Percentiles rank a stretch among this genome's conserved stretches.
These are phyloP conservation scores for Hemerocallis citrina DNA, from an alignment of 106 monocot species.

Conservation along the genomic window DNA sequence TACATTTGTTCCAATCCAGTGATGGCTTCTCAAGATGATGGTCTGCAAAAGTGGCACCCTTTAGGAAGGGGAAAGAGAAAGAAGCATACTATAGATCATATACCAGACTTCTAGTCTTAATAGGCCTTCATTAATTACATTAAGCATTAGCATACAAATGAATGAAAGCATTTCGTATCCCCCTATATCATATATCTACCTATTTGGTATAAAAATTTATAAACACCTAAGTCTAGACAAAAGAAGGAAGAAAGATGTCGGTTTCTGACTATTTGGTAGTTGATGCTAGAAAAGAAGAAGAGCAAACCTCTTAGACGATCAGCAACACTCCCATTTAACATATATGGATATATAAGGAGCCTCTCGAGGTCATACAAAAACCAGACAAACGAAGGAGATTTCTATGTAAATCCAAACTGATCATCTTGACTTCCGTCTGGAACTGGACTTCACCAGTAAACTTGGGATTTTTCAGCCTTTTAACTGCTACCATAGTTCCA, in stretches of 20 bases:
- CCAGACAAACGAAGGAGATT: slow-evolving; percentile 81
- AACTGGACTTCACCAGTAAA: slow-evolving; percentile 93
- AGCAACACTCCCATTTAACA: slow-evolving; percentile 96
- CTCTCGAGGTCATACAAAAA: slow-evolving; percentile 91
- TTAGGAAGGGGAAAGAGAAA: not conserved
- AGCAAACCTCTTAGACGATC: slow-evolving; percentile 83
- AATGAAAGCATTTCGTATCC: not conserved
- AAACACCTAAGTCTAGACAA: too few species aligned
- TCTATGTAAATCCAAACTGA: slow-evolving; percentile 87
- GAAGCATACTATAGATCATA: not conserved
- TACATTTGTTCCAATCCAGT: slow-evolving; percentile 77
- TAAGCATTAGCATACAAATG: not conserved
- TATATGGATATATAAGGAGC: slow-evolving; percentile 86
- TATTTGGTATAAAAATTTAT: too few species aligned
- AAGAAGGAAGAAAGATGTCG: too few species aligned
- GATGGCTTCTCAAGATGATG: slow-evolving; percentile 38
- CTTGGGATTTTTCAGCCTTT: slow-evolving; percentile 87
- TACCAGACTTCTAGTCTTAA: not conserved
- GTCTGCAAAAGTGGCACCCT: slow-evolving; percentile 29
- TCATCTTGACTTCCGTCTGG: slow-evolving; percentile 99
- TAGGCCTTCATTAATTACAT: not conserved
- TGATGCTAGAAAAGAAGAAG: not conserved
- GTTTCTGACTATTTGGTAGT: not conserved
- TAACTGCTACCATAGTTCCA: slow-evolving; percentile 67
- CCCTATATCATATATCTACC: not conserved